These are phyloP conservation scores for Plenodomus biglobosus DNA, from an alignment of 2,329 filamentous ascomycete species.

Conservation along the genomic window DNA sequence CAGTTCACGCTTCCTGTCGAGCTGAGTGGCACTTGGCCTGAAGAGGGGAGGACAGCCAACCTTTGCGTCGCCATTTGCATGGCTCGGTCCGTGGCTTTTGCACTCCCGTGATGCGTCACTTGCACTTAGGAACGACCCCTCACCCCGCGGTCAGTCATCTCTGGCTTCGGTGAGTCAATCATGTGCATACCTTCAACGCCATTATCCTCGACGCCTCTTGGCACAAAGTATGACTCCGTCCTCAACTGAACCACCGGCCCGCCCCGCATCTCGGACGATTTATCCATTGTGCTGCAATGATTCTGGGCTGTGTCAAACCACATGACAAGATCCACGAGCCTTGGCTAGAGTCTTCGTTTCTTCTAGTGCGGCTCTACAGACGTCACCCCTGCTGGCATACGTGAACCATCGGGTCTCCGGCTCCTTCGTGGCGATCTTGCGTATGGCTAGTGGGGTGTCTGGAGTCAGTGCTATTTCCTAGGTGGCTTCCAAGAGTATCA, in stretches of 20 bases:
- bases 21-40: conserved; percentile 20
- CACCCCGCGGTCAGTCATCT: conserved; percentile 3
- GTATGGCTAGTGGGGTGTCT: conserved; percentile 16
- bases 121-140: no score
- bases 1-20: conserved; percentile 30
- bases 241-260: conserved; percentile 16
- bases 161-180: conserved; percentile 18
- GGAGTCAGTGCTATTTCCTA: not conserved
- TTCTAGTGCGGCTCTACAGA: conserved; percentile 34
- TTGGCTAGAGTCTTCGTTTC: conserved; percentile 17
- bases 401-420: conserved; percentile 22
- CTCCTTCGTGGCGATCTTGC: conserved; percentile 7
- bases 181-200: conserved; percentile 1
- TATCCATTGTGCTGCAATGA: conserved; percentile 6
- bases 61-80: not conserved
- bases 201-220: conserved; percentile 5
- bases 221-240: conserved; percentile 24
- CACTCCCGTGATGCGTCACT: not conserved
- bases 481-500: not conserved
- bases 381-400: conserved; percentile 23
- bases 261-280: conserved; percentile 19
- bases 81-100: not conserved
- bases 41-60: not conserved
- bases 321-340: not conserved
- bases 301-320: conserved; percentile 7